These are phyloP conservation scores for Boletales sp. DNA, from an alignment of 768 basidiomycete species.

Conservation along the genomic window DNA sequence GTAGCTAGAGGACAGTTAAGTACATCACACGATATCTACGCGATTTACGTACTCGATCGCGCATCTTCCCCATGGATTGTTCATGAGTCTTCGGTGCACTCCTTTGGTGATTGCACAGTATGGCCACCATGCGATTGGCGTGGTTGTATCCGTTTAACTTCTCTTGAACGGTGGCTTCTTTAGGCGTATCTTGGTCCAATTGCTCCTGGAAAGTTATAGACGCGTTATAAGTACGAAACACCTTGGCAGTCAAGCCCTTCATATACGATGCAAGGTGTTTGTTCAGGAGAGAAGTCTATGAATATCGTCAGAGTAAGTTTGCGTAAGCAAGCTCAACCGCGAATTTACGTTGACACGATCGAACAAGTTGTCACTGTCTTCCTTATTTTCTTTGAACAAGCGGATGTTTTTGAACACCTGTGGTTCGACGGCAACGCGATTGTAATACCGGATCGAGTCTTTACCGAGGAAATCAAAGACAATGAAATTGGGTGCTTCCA, in stretches of 20 bases:
- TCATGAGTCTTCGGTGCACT: slow-evolving; percentile 90
- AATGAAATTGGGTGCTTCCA: slow-evolving; percentile 83
- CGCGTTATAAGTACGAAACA: slow-evolving; percentile 99
- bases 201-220: slow-evolving; percentile 94
- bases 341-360: slow-evolving; percentile 82
- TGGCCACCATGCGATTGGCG: slow-evolving; percentile 95
- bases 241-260: slow-evolving; percentile 98
- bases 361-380: slow-evolving; percentile 83
- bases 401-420: slow-evolving; percentile 98
- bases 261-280: slow-evolving; percentile 91
- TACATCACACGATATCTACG: neutral
- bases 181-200: slow-evolving; percentile 69
- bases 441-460: slow-evolving; percentile 97
- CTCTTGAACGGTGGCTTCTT: slow-evolving; percentile 80
- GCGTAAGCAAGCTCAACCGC: neutral
- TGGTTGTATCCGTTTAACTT: slow-evolving; percentile 97
- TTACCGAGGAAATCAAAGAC: slow-evolving; percentile 98
- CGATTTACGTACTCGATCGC: slow-evolving; percentile 65
- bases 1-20: slow-evolving; percentile 51
- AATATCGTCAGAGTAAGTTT: slow-evolving; percentile 15
- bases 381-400: slow-evolving; percentile 93
- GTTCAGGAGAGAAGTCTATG: slow-evolving; percentile 79
- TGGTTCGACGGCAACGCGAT: slow-evolving; percentile 81
- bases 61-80: slow-evolving; percentile 92
- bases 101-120: slow-evolving; percentile 98